phyloP scores from a whole-genome alignment of 2,329 filamentous ascomycete species.

The Lithohypha guttulata region DNA sequence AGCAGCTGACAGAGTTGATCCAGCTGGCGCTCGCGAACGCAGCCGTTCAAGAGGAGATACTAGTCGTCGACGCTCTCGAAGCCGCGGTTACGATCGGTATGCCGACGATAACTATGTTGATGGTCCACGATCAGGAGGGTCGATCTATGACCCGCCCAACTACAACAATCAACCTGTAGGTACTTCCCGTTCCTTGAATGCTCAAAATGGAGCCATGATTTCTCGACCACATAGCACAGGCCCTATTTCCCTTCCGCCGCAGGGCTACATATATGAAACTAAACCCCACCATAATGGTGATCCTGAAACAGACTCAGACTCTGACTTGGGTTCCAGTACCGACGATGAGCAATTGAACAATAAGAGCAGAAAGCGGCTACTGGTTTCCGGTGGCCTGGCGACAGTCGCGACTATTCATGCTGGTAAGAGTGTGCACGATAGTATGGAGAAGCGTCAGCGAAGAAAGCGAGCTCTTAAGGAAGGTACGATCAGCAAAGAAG shows the following conservation, averaged over 20 bases:
- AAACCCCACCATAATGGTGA: conserved; percentile 21
- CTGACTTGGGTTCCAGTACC: conserved; percentile 46
- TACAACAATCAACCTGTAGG: conserved; percentile 29
- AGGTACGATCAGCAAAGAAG: conserved; percentile 51
- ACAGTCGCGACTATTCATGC: conserved; percentile 61
- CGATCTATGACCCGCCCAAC: conserved; percentile 15
- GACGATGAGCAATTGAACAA: conserved; percentile 54
- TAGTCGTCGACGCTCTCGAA: conserved; percentile 15
- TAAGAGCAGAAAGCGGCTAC: conserved; percentile 56
- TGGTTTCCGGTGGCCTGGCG: conserved; percentile 55
- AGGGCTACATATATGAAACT: conserved; percentile 18
- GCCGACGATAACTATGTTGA: conserved; percentile 32
- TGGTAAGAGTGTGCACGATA: conserved; percentile 53
- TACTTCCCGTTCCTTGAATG: conserved; percentile 18
- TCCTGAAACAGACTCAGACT: conserved; percentile 33
- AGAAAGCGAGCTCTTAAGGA: conserved; percentile 49
- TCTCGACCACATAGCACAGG: conserved; percentile 18
- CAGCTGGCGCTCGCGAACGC: conserved; percentile 10
- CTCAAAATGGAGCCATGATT: conserved; percentile 20
- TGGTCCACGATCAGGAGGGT: conserved; percentile 26
- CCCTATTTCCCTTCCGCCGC: conserved; percentile 9
- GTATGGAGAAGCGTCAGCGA: conserved; percentile 53
- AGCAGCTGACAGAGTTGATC: conserved; percentile 22
- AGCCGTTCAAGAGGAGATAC: conserved; percentile 18
- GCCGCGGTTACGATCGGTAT: conserved; percentile 22